Percentiles rank a stretch among this genome's conserved stretches.
Conservation (phyloP, 1,284 basidiomycete species). For the Mrakiaceae sp. region DNA sequence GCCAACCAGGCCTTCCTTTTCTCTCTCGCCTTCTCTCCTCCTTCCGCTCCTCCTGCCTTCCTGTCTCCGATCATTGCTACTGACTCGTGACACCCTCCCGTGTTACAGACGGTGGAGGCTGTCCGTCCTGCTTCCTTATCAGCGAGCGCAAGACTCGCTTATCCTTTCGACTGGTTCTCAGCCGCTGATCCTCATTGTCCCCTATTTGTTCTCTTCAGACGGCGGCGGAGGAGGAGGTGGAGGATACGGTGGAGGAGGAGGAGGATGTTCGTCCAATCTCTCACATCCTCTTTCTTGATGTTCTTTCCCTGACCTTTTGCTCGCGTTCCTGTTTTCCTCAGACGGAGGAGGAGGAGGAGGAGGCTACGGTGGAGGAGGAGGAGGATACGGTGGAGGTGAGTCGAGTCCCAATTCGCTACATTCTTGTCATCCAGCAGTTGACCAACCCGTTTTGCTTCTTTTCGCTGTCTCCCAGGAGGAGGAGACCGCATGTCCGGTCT, state of each 20-base stretch:
- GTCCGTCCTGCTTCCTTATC: not conserved
- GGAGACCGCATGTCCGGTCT: slow-evolving; percentile 69
- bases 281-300: not conserved
- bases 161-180: not conserved
- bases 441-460: not conserved
- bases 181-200: not conserved
- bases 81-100: not conserved
- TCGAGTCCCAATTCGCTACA: not conserved
- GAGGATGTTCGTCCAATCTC: not conserved
- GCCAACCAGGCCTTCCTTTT: not conserved
- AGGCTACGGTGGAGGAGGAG: slow-evolving; percentile 1
- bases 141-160: not conserved
- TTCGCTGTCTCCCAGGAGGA: not conserved
- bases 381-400: slow-evolving; percentile 6
- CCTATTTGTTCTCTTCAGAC: not conserved
- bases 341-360: not conserved
- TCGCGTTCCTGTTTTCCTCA: too few species aligned
- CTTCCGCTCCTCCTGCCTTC: not conserved
- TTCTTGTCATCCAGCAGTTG: not conserved
- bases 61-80: not conserved
- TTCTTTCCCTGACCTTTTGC: not conserved
- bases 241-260: not conserved
- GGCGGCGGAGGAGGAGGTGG: not conserved
- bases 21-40: not conserved
- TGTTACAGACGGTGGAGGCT: slow-evolving; percentile 1